Evolutionary conservation across 1,139 yeast genomes (phyloP).

Genomic region (Debaryomycetaceae sp.): DNA sequence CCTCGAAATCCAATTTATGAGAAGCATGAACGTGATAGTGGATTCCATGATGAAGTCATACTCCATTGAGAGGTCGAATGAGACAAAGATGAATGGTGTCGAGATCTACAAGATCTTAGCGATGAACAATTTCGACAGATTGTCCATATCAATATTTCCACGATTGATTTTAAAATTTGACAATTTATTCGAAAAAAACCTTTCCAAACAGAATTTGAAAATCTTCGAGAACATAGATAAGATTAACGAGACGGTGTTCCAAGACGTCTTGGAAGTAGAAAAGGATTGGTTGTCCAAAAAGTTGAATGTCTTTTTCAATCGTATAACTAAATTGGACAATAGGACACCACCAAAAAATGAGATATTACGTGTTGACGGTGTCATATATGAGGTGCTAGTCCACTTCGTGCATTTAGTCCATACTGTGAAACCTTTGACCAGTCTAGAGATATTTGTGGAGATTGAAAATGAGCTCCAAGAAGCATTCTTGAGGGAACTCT

Average conservation of each 20-base stretch:
- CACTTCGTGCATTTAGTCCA: conserved; percentile 44
- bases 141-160: conserved; percentile 34
- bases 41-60: conserved; percentile 45
- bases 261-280: conserved; percentile 39
- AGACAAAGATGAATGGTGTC: conserved; percentile 17
- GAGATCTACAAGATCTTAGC: conserved; percentile 40
- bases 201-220: conserved; percentile 38
- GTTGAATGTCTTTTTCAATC: conserved; percentile 26
- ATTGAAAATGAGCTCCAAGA: conserved; percentile 41
- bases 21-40: conserved; percentile 40
- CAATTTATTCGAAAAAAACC: conserved; percentile 30
- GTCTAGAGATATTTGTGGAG: conserved; percentile 31
- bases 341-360: neutral
- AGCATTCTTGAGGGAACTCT: conserved; percentile 30
- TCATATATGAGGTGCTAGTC: conserved; percentile 36
- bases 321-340: conserved; percentile 7
- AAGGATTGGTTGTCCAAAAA: conserved; percentile 32
- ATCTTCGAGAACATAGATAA: conserved; percentile 44
- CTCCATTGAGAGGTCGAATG: conserved; percentile 26
- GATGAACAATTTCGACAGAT: conserved; percentile 43
- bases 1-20: conserved; percentile 46
- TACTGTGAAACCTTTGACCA: conserved; percentile 42
- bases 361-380: conserved; percentile 33
- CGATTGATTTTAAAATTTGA: conserved; percentile 33
- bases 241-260: conserved; percentile 40